A percentile compares a stretch with the other conserved stretches of the same genome.
Evolutionary conservation across 2,329 filamentous ascomycete genomes (phyloP).

Genomic region (Incumbomyces lentus): DNA sequence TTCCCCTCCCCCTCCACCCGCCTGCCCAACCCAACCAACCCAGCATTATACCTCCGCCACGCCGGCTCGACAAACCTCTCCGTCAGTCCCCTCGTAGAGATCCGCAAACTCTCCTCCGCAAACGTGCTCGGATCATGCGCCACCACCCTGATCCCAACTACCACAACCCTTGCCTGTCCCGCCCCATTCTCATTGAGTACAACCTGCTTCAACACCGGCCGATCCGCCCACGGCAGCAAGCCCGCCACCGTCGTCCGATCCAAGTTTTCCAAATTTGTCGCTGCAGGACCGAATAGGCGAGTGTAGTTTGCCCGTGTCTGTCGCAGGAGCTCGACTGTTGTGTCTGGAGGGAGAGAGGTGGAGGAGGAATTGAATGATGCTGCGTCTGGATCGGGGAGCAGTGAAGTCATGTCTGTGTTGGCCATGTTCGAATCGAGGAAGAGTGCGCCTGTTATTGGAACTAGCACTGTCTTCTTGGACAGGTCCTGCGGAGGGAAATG

Average conservation of each 20-base stretch:
- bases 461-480: too few relatives aligned
- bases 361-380: constrained; percentile 11
- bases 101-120: constrained; percentile 28
- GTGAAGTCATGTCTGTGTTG: constrained; percentile 44
- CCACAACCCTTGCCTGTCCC: too few relatives aligned
- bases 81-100: constrained; percentile 28
- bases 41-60: constrained; percentile 45
- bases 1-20: too few relatives aligned
- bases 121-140: constrained; percentile 46
- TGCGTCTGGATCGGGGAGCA: constrained; percentile 47
- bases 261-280: constrained; percentile 41
- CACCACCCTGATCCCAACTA: constrained; percentile 34
- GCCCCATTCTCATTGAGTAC: too few relatives aligned
- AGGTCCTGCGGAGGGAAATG: too few relatives aligned
- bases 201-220: constrained; percentile 34
- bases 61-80: constrained; percentile 43
- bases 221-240: constrained; percentile 36
- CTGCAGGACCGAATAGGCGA: constrained; percentile 11
- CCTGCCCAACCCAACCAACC: too few relatives aligned
- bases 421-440: constrained; percentile 50
- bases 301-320: too few relatives aligned
- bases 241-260: constrained; percentile 36
- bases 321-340: too few relatives aligned
- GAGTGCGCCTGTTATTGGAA: constrained; percentile 34
- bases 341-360: too few relatives aligned